These are phyloP conservation scores for Suhomyces terraborum DNA, from an alignment of 1,139 yeast genomes.

Conservation along the genomic window DNA sequence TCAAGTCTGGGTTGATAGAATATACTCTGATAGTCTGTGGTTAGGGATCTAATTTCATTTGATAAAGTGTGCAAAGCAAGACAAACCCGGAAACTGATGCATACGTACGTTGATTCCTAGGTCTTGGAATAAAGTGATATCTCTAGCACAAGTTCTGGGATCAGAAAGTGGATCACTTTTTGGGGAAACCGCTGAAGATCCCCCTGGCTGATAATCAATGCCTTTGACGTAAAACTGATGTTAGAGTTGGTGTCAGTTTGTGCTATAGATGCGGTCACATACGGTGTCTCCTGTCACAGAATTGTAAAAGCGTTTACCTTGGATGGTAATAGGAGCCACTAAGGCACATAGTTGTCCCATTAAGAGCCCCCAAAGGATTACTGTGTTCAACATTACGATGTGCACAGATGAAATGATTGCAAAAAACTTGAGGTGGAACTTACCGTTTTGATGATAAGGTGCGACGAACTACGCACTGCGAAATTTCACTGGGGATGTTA, in stretches of 20 bases:
- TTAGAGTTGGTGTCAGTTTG: conserved; percentile 11
- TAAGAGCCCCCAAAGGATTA: not conserved
- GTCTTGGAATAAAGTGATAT: conserved; percentile 69
- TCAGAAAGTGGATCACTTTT: conserved; percentile 73
- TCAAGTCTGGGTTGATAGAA: conserved; percentile 76
- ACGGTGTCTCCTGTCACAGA: conserved; percentile 76
- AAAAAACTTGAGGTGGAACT: too few relatives aligned
- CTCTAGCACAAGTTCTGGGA: conserved; percentile 68
- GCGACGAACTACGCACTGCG: too few relatives aligned
- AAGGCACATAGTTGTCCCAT: not conserved
- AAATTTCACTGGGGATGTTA: too few relatives aligned
- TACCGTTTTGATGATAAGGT: too few relatives aligned
- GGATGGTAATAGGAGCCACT: conserved; percentile 61
- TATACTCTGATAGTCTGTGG: conserved; percentile 76
- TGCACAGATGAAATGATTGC: not conserved
- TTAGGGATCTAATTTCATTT: too few relatives aligned
- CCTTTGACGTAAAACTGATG: conserved; percentile 75
- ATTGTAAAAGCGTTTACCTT: conserved; percentile 74
- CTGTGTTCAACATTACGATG: not conserved
- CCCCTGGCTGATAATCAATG: conserved; percentile 87
- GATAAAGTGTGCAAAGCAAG: conserved; percentile 12
- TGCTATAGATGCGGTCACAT: conserved; percentile 27
- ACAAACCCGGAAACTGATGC: too few relatives aligned
- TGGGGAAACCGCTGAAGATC: conserved; percentile 65
- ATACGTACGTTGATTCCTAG: conserved; percentile 70